Base-by-base conservation (phyloP, 495 filamentous ascomycete species). In the Cercophora scortea region DNA sequence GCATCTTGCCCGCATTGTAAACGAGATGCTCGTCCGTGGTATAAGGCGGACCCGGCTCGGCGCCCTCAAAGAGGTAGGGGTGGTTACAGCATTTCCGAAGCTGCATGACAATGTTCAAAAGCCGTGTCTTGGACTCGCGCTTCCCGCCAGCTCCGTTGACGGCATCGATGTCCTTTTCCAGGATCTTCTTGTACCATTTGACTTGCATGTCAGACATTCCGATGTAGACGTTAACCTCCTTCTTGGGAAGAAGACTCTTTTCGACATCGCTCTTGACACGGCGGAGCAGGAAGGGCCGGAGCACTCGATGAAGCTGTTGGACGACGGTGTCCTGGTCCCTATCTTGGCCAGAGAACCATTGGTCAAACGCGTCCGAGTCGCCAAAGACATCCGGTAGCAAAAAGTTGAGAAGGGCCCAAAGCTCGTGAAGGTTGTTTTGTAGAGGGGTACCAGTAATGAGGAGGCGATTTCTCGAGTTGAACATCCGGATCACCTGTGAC, bases 41-140 rank as follows among this genome's bases (percentile, higher is more conserved):
- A 61, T 97, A 99, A 11, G 94, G 94, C 5, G 94, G 94, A 32
- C 94, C 94, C 16, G 93, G 92, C 59, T 99, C 94, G 32, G 94
- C 94, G 32, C 94, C 94, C 61, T 99, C 94, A 58, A 99, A 99
- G 2, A 99, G 81, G 60, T 99, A 99, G 4, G 94, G 94, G 60
- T 99, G 94, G 60, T 99, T 99, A 71, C 94, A 97, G 67, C 94
- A 99, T 68, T 99, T 99, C 53, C 94, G 86, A 44, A 99, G 82
- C 66, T 99, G 94, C 94, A 99, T 99, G 55, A 99, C 94, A 64
- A 99, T 99, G 72, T 99, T 99, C 54, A 99, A 76, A n/a, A 99
- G 79, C 42, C 94, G 83, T 6, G 94, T 97, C 73, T 99, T 99
- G n/a, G 92, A 96, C 66, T 99, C 94, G 47, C 88, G 84, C 70